Evolutionary conservation across 2,329 filamentous ascomycete genomes (phyloP).

Genomic region (Penicillium concentricum): DNA sequence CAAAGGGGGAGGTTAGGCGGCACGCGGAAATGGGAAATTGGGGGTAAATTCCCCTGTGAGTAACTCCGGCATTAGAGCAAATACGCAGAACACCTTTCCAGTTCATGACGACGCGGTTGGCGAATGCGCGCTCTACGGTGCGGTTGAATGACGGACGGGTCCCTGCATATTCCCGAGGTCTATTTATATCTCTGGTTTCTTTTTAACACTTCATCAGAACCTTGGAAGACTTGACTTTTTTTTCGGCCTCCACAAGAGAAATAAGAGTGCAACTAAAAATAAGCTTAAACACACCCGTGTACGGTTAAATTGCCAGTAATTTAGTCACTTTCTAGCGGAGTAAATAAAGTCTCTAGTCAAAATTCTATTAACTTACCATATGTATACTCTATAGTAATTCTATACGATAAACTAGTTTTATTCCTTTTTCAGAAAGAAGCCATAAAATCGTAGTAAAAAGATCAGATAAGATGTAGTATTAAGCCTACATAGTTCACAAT

Average conservation of each 20-base stretch:
- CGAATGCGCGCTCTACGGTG: background rate
- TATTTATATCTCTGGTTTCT: conserved; percentile 1
- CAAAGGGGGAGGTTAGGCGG: background rate
- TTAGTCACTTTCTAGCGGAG: no score
- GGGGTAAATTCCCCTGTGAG: background rate
- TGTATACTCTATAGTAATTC: no score
- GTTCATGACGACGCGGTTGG: background rate
- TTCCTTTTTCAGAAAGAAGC: no score
- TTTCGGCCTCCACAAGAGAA: no score
- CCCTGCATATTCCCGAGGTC: background rate
- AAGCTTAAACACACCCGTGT: background rate
- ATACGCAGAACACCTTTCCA: background rate
- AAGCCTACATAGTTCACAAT: no score
- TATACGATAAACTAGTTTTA: no score
- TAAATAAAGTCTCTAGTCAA: no score
- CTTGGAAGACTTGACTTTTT: background rate
- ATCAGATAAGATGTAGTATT: no score
- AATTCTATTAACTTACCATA: no score
- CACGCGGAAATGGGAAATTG: background rate
- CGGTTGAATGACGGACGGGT: background rate
- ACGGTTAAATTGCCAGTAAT: no score
- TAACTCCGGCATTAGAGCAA: background rate
- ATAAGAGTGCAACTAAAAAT: background rate
- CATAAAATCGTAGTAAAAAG: no score
- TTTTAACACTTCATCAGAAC: background rate